Base-by-base conservation (phyloP, 2,329 filamentous ascomycete genomes). In the Didymella arachidicola region DNA sequence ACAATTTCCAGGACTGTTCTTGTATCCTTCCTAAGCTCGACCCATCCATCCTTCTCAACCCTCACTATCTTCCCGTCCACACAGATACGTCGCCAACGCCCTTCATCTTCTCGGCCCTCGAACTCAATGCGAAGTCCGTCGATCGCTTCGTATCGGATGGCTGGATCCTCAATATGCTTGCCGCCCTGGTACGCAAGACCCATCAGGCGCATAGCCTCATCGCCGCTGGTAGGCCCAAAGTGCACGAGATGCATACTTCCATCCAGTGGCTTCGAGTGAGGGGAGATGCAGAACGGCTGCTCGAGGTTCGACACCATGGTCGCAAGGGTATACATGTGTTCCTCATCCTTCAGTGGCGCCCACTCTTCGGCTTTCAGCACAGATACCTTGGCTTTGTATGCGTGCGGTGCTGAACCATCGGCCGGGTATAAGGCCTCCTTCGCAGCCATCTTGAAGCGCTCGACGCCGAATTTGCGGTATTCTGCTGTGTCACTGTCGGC, bases 51-150 rank as follows among this genome's bases (percentile, higher is more conserved):
- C 50, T 81, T 75, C 19, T 90, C 89, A 0, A 97, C 79, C 58
- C 86, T 84, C 3, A 97, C 86, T 68, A 96, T 96, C 52, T 89
- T 92, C 3, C 94, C 94, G 76, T 98, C 94, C n/a, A 98, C 82
- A 74, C 94, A 98, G 14, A 96, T 85, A 70, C 93, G 87, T 60
- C 94, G 83, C 93, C 93, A 97, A 51, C 87, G 81, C 1, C 80
- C 81, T n/a, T 92, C 87, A 16, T 85, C 80, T 69, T 95, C 91
- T 7, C 53, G 44, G 0, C 67, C 71, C 1, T 80, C 62, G 34
- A 92, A 87, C 16, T 85, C 82, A 45, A 97, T 86, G 57, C 79
- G 82, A 18, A 97, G 65, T 50, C 85, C 85, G 2, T 89, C 85
- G 7, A 95, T 83, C 53, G 86, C 83, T 18, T 90, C 85, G 72